Conservation (phyloP, 352 stramenopile genomes). For the Phytopythium kandeliae region DNA sequence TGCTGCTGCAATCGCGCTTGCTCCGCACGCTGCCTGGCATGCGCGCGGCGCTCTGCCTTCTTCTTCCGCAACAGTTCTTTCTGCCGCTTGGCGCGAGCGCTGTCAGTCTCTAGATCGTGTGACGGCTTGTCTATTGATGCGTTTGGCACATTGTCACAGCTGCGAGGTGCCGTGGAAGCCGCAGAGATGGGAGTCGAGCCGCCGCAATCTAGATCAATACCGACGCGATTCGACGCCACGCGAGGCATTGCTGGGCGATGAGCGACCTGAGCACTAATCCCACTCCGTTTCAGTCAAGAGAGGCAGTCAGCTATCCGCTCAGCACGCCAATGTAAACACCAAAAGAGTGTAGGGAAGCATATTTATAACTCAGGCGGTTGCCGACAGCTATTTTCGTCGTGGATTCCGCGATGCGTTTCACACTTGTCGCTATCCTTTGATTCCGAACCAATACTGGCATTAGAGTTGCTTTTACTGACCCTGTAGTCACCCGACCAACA, state of each 20-base stretch:
- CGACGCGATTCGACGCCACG: neutral
- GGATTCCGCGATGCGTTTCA: no score
- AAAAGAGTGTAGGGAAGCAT: no score
- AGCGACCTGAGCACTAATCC: neutral
- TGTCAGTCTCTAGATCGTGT: neutral
- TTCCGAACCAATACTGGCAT: no score
- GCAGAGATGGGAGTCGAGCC: neutral
- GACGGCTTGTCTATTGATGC: no score
- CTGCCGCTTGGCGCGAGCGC: slow-evolving; percentile 16
- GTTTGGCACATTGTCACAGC: no score
- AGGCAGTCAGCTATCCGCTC: neutral
- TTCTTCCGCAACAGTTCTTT: slow-evolving; percentile 47
- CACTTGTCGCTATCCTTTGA: no score
- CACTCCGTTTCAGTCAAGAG: neutral
- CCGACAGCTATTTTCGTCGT: no score
- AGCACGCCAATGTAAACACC: no score
- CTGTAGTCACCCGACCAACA: no score
- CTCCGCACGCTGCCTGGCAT: slow-evolving; percentile 33
- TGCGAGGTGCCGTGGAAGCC: neutral
- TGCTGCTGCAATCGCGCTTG: slow-evolving; percentile 14
- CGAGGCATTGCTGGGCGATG: neutral
- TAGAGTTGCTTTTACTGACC: no score
- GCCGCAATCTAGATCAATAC: neutral
- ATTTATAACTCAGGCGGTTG: no score
- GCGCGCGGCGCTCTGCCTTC: slow-evolving; percentile 35